Evolutionary conservation across 1,139 yeast genomes (phyloP).

Genomic region (Suhomyces taliae): DNA sequence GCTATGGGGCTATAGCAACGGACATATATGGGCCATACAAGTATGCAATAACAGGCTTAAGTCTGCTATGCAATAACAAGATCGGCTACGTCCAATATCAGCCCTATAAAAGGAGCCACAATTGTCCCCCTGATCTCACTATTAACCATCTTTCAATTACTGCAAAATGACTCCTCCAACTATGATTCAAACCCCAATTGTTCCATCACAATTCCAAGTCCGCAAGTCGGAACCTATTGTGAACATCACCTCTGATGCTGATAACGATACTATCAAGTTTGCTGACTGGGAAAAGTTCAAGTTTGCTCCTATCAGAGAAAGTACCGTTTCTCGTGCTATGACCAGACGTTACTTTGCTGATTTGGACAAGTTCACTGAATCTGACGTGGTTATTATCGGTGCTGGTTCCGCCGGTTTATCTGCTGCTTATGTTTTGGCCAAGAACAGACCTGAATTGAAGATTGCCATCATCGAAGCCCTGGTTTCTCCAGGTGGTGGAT

Average conservation of each 20-base stretch:
- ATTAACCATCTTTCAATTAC: background rate
- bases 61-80: too few species aligned
- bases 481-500: conserved; percentile 80
- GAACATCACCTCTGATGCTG: conserved; percentile 13
- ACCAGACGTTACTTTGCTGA: conserved; percentile 73
- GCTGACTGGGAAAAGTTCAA: conserved; percentile 68
- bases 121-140: too few species aligned
- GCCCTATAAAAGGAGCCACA: too few species aligned
- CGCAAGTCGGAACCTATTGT: conserved; percentile 4
- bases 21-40: background rate
- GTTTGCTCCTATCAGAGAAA: conserved; percentile 74
- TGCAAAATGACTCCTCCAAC: conserved; percentile 39
- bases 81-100: too few species aligned
- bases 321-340: conserved; percentile 84
- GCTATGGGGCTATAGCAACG: background rate
- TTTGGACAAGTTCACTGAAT: conserved; percentile 71
- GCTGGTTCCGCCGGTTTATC: conserved; percentile 80
- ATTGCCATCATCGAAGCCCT: conserved; percentile 74
- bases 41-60: background rate
- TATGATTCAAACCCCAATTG: conserved; percentile 27
- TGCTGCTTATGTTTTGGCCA: conserved; percentile 72
- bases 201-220: conserved; percentile 5
- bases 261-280: conserved; percentile 23
- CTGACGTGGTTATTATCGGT: conserved; percentile 74
- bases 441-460: conserved; percentile 73